Conservation (phyloP, 345 rosid genomes). For the Salix caprea region DNA sequence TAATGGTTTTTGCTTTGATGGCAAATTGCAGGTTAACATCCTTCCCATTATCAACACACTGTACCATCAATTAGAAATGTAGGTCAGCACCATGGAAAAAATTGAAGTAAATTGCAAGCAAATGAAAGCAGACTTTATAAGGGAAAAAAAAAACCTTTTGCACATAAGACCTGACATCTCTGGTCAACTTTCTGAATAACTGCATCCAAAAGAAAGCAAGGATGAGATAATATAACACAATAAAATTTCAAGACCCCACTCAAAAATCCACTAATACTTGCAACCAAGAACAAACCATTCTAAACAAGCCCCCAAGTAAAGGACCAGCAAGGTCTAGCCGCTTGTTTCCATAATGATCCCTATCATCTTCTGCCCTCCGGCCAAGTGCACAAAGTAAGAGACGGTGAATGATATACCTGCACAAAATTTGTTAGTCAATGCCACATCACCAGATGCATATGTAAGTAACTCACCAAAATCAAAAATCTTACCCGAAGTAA, state of each 20-base stretch:
- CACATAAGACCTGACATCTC: conserved; percentile 90
- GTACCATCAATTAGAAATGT: conserved; percentile 24
- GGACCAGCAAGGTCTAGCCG: conserved; percentile 99
- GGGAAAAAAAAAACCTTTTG: conserved; percentile 72
- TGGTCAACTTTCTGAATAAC: conserved; percentile 91
- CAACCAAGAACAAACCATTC: conserved; percentile 62
- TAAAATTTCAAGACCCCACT: too few relatives aligned
- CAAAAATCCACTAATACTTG: not conserved
- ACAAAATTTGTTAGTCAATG: conserved; percentile 6
- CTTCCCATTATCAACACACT: conserved; percentile 97
- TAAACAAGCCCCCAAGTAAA: conserved; percentile 88
- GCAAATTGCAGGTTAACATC: conserved; percentile 95
- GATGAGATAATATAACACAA: not conserved
- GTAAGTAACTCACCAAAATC: not conserved
- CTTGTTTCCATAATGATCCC: conserved; percentile 99
- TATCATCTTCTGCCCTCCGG: conserved; percentile 92
- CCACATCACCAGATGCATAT: conserved; percentile 1
- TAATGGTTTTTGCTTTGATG: conserved; percentile 95
- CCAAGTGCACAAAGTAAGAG: conserved; percentile 90
- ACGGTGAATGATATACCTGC: conserved; percentile 86
- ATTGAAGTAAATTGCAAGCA: not conserved
- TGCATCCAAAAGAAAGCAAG: conserved; percentile 31
- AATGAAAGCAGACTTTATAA: conserved; percentile 8
- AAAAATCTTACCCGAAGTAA: conserved; percentile 71
- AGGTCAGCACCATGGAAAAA: conserved; percentile 9